phyloP scores from a whole-genome alignment of 345 rosid genomes.

The Leavenworthia alabamica region DNA sequence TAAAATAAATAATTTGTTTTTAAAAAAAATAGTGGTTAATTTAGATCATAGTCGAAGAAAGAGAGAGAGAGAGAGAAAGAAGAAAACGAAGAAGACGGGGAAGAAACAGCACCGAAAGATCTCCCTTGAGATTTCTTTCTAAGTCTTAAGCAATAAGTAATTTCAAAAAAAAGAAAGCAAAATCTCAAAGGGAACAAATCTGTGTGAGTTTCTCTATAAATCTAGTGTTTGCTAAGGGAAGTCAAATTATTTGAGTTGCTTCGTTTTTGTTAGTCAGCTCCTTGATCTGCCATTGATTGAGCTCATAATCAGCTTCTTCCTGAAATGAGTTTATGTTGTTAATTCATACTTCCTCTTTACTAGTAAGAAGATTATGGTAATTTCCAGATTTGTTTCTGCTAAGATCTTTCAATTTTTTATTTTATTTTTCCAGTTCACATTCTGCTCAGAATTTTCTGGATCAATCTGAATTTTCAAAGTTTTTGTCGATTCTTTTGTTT shows the following conservation, averaged over 20 bases:
- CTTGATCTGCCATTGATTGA: conserved; percentile 29
- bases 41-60: conserved; percentile 2
- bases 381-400: conserved; percentile 9
- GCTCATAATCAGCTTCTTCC: conserved; percentile 25
- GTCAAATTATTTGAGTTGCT: conserved; percentile 8
- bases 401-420: conserved; percentile 10
- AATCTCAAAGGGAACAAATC: background rate
- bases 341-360: background rate
- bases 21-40: conserved; percentile 1
- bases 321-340: conserved; percentile 10
- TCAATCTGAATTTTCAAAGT: conserved; percentile 6
- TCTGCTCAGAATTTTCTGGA: background rate
- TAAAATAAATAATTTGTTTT: background rate
- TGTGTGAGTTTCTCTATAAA: conserved; percentile 6
- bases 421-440: background rate
- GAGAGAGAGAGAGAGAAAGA: conserved; percentile 8
- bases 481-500: background rate
- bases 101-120: conserved; percentile 23
- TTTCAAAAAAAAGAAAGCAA: background rate
- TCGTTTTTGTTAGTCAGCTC: background rate
- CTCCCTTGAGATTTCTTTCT: conserved; percentile 9
- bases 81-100: background rate
- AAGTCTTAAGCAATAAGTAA: background rate
- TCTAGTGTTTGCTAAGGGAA: background rate
- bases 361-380: conserved; percentile 10